These are phyloP conservation scores for Cladosporium phlei DNA, from an alignment of 2,329 filamentous ascomycete species.

Conservation along the genomic window DNA sequence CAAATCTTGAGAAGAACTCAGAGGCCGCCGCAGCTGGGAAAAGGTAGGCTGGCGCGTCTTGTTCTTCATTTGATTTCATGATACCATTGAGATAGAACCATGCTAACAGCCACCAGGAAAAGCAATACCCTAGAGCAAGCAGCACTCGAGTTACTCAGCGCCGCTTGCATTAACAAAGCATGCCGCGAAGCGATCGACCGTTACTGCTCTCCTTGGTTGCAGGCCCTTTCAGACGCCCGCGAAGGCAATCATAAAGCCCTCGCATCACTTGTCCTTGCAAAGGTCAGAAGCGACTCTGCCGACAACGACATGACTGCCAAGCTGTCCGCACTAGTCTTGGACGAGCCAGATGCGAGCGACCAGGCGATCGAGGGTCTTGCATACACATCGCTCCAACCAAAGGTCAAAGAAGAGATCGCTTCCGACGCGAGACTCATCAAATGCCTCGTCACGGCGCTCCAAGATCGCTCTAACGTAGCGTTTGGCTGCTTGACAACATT, in stretches of 20 bases:
- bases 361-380: conserved; percentile 84
- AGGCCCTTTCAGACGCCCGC: conserved; percentile 62
- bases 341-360: conserved; percentile 42
- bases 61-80: neutral
- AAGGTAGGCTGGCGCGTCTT: conserved; percentile 14
- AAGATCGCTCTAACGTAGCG: conserved; percentile 45
- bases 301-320: conserved; percentile 26
- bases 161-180: conserved; percentile 76
- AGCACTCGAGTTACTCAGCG: conserved; percentile 82
- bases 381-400: conserved; percentile 81
- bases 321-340: conserved; percentile 27
- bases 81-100: conserved; percentile 14
- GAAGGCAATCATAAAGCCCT: conserved; percentile 33
- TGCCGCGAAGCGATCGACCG: conserved; percentile 81
- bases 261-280: conserved; percentile 52
- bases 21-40: conserved; percentile 29
- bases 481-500: conserved; percentile 86
- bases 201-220: conserved; percentile 81
- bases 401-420: conserved; percentile 75
- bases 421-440: conserved; percentile 65
- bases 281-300: conserved; percentile 34
- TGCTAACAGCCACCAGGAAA: conserved; percentile 53
- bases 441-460: conserved; percentile 61
- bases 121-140: conserved; percentile 81
- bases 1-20: conserved; percentile 64